These are phyloP conservation scores for Dinochytrium kinnereticum DNA, from an alignment of 371 early-diverging fungal species.

Conservation along the genomic window DNA sequence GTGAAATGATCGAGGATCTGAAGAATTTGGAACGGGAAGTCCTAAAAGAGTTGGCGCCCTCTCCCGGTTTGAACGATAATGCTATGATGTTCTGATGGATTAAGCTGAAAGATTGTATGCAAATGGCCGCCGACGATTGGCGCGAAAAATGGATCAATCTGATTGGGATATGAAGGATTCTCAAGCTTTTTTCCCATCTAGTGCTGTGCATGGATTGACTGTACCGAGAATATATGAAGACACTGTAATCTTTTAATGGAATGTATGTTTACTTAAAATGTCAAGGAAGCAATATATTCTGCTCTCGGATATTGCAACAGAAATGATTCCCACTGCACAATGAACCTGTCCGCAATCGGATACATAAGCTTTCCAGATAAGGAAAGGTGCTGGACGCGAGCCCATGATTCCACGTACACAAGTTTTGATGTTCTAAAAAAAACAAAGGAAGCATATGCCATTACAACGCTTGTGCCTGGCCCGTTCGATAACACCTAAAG, in stretches of 20 bases:
- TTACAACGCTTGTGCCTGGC: slow-evolving; percentile 96
- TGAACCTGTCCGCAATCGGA: slow-evolving; percentile 76
- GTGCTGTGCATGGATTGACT: background rate
- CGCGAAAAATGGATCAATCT: no score
- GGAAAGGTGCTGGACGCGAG: slow-evolving; percentile 82
- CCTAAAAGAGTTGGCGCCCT: no score
- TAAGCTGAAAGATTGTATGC: no score
- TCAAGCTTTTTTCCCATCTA: background rate
- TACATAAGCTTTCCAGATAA: slow-evolving; percentile 85
- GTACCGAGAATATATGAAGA: background rate
- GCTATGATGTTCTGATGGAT: no score
- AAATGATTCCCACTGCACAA: slow-evolving; percentile 91
- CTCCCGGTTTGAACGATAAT: no score
- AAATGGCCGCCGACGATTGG: no score
- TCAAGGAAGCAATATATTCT: slow-evolving; percentile 52
- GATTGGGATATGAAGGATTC: background rate
- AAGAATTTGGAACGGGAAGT: no score
- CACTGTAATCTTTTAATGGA: background rate
- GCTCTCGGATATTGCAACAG: slow-evolving; percentile 51
- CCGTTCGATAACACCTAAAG: no score
- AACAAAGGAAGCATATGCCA: slow-evolving; percentile 71
- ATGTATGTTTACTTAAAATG: background rate
- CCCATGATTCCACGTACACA: slow-evolving; percentile 96
- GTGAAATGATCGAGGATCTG: no score
- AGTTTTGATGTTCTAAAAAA: slow-evolving; percentile 54